Percentiles rank a stretch among this genome's conserved stretches.
These are phyloP conservation scores for Dryas integrifolia DNA, from an alignment of 331 rosid genomes.

Conservation along the genomic window DNA sequence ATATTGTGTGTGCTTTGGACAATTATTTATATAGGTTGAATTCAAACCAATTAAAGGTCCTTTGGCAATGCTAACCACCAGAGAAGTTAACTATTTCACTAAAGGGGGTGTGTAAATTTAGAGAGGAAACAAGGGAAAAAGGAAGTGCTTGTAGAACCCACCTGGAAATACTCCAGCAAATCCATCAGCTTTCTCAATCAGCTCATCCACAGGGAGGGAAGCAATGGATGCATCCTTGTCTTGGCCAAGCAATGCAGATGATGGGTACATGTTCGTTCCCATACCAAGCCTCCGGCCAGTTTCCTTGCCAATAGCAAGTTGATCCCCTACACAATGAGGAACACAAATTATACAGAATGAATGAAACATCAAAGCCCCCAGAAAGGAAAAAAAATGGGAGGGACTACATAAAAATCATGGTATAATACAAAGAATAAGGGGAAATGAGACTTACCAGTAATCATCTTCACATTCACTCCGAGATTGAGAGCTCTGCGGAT, in stretches of 20 bases:
- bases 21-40: background rate
- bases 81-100: background rate
- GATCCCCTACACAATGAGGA: conserved; percentile 62
- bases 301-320: conserved; percentile 94
- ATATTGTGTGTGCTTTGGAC: background rate
- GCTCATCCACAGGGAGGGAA: conserved; percentile 85
- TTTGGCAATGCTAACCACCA: background rate
- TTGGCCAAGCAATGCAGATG: conserved; percentile 91
- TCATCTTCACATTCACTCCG: conserved; percentile 97
- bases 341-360: conserved; percentile 1
- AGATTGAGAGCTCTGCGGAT: conserved; percentile 93
- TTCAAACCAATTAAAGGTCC: background rate
- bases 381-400: conserved; percentile 14
- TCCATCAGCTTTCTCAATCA: conserved; percentile 98
- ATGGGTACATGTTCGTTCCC: conserved; percentile 99
- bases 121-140: background rate
- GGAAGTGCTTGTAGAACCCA: conserved; percentile 22
- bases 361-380: background rate
- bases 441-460: conserved; percentile 58
- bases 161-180: conserved; percentile 99
- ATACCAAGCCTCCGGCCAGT: conserved; percentile 97
- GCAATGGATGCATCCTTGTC: conserved; percentile 82
- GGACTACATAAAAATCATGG: background rate
- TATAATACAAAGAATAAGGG: background rate
- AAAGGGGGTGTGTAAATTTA: background rate